Percentiles rank a stretch among this genome's conserved stretches.
phyloP scores from a whole-genome alignment of 345 rosid species.

The Linum tenue region DNA sequence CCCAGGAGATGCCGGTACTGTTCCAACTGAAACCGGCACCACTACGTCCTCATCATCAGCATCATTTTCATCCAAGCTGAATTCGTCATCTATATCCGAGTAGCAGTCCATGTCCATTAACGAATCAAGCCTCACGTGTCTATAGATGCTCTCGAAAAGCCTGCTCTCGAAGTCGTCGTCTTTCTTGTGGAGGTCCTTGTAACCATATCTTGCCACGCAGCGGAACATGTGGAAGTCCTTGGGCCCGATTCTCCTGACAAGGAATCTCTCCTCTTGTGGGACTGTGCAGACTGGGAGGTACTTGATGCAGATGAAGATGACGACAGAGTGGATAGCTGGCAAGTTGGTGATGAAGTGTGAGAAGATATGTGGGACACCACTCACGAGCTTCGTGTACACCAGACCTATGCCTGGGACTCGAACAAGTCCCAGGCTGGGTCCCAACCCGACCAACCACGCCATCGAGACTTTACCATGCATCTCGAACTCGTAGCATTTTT shows the following conservation, averaged over 20 bases:
- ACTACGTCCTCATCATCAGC: background rate
- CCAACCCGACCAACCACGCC: conserved; percentile 87
- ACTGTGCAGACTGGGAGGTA: conserved; percentile 79
- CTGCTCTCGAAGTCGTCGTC: conserved; percentile 67
- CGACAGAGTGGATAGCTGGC: conserved; percentile 69
- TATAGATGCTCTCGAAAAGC: conserved; percentile 43
- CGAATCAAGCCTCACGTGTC: conserved; percentile 50
- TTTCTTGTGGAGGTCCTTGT: conserved; percentile 71
- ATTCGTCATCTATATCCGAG: conserved; percentile 27
- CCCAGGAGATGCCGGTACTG: background rate
- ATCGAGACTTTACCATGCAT: conserved; percentile 66
- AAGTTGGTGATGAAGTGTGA: conserved; percentile 82
- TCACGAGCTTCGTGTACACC: conserved; percentile 70
- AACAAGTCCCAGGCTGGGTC: conserved; percentile 84
- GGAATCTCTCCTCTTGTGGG: conserved; percentile 70
- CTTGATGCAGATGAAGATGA: conserved; percentile 67
- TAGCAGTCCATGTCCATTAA: conserved; percentile 50
- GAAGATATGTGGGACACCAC: conserved; percentile 79
- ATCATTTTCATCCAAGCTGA: conserved; percentile 15
- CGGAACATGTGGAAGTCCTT: conserved; percentile 70
- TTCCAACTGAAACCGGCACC: background rate
- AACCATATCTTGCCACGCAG: conserved; percentile 77
- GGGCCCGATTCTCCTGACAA: conserved; percentile 70
- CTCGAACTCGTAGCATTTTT: conserved; percentile 71
- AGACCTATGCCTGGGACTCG: conserved; percentile 79